Evolutionary conservation across 2,329 filamentous ascomycete genomes (phyloP).

Genomic region (Penicillium paneum): DNA sequence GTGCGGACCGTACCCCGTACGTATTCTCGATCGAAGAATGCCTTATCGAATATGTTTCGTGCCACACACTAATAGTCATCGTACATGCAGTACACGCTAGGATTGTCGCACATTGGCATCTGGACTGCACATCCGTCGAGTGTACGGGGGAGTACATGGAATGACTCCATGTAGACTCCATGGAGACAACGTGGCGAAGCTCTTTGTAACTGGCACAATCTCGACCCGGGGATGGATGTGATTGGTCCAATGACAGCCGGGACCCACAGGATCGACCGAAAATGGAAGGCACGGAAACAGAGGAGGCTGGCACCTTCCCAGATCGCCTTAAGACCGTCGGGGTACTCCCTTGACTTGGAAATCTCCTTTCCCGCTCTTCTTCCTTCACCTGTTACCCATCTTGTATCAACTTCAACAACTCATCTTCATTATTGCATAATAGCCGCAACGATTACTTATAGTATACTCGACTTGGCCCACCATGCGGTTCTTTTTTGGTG

Average conservation of each 20-base stretch:
- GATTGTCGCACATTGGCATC: background rate
- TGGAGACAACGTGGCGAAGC: slow-evolving; percentile 1
- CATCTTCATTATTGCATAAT: slow-evolving; percentile 6
- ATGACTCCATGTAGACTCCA: background rate
- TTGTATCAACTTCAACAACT: background rate
- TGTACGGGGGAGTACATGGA: background rate
- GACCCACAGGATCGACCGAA: slow-evolving; percentile 17
- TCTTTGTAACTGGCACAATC: background rate
- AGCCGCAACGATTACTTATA: background rate
- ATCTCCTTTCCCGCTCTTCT: slow-evolving; percentile 4
- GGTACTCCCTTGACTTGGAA: background rate
- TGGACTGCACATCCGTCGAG: background rate
- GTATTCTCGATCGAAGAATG: background rate
- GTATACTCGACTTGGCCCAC: slow-evolving; percentile 8
- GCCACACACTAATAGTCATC: background rate
- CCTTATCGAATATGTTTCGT: background rate
- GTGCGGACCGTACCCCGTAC: background rate
- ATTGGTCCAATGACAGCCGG: slow-evolving; percentile 10
- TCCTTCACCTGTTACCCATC: background rate
- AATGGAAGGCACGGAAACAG: slow-evolving; percentile 13
- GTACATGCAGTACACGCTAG: background rate
- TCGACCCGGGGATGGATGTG: background rate
- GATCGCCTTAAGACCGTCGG: slow-evolving; percentile 3
- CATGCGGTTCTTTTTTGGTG: slow-evolving; percentile 33
- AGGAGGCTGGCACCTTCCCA: slow-evolving; percentile 23